Evolutionary conservation across 2,329 filamentous ascomycete genomes (phyloP).

Genomic region (Colletotrichum acutatum): DNA sequence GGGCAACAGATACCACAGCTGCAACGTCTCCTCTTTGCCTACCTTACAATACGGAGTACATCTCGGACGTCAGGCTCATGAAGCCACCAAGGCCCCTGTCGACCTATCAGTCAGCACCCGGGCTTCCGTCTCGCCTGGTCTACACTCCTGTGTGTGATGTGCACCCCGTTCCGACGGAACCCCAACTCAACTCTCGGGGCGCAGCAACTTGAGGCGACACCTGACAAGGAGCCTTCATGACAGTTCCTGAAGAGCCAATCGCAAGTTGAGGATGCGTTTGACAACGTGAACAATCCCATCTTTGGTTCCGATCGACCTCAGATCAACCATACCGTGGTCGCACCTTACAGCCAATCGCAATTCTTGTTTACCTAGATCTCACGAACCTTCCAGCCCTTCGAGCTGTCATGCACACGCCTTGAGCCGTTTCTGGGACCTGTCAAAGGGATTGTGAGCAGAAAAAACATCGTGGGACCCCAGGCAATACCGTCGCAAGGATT

Average conservation of each 20-base stretch:
- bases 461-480: constrained; percentile 20
- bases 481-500: constrained; percentile 20
- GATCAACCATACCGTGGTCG: constrained; percentile 37
- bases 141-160: constrained; percentile 29
- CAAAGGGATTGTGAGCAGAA: constrained; percentile 26
- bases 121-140: constrained; percentile 34
- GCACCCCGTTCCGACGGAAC: constrained; percentile 33
- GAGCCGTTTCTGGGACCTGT: constrained; percentile 35
- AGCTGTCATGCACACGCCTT: constrained; percentile 32
- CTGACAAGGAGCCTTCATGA: constrained; percentile 39
- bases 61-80: constrained; percentile 27
- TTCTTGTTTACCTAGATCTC: constrained; percentile 32
- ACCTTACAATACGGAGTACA: not conserved
- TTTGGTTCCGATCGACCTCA: constrained; percentile 37
- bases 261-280: constrained; percentile 42
- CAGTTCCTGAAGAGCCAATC: constrained; percentile 46
- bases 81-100: constrained; percentile 22
- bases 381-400: constrained; percentile 29
- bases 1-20: constrained; percentile 7
- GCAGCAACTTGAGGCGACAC: constrained; percentile 36
- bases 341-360: constrained; percentile 40
- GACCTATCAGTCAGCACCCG: constrained; percentile 31
- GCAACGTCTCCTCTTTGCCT: constrained; percentile 13
- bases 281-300: constrained; percentile 38
- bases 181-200: constrained; percentile 34